phyloP scores from a whole-genome alignment of 2,329 filamentous ascomycete species.

The Diaporthe batatas region DNA sequence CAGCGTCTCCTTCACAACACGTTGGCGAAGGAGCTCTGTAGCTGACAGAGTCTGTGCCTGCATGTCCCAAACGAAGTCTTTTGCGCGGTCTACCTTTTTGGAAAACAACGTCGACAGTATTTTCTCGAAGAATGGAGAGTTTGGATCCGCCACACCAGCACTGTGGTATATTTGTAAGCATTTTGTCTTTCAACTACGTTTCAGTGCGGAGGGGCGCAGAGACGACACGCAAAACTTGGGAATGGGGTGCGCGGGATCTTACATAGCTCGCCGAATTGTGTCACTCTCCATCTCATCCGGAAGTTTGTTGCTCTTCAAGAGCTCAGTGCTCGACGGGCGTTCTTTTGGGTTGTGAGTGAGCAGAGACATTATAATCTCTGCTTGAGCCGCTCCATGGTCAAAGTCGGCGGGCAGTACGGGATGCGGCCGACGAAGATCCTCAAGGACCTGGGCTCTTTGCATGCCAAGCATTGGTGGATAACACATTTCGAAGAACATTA shows the following conservation, averaged over 20 bases:
- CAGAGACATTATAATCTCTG: slow-evolving; percentile 82
- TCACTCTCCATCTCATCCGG: slow-evolving; percentile 95
- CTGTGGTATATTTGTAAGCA: neutral
- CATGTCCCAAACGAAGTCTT: slow-evolving; percentile 85
- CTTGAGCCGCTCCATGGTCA: slow-evolving; percentile 78
- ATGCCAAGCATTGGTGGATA: slow-evolving; percentile 74
- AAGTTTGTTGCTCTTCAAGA: slow-evolving; percentile 87
- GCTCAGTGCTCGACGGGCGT: slow-evolving; percentile 83
- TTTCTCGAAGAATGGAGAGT: slow-evolving; percentile 89
- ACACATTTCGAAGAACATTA: slow-evolving; percentile 99
- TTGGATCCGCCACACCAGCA: slow-evolving; percentile 83
- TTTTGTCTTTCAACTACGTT: neutral
- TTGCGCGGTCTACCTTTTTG: slow-evolving; percentile 80
- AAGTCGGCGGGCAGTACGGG: slow-evolving; percentile 82
- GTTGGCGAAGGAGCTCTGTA: slow-evolving; percentile 76
- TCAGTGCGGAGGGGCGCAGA: neutral
- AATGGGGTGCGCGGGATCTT: neutral
- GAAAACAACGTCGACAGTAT: slow-evolving; percentile 89
- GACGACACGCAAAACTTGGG: neutral
- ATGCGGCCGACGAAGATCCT: slow-evolving; percentile 75
- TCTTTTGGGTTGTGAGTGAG: slow-evolving; percentile 86
- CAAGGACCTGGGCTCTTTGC: slow-evolving; percentile 74
- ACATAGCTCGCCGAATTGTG: slow-evolving; percentile 83
- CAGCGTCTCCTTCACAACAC: slow-evolving; percentile 80
- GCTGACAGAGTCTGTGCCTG: slow-evolving; percentile 66